Evolutionary conservation across 768 basidiomycete species (phyloP), one percentile per base, ranked within the genome.

Genomic region (Podaxis pistillaris): DNA sequence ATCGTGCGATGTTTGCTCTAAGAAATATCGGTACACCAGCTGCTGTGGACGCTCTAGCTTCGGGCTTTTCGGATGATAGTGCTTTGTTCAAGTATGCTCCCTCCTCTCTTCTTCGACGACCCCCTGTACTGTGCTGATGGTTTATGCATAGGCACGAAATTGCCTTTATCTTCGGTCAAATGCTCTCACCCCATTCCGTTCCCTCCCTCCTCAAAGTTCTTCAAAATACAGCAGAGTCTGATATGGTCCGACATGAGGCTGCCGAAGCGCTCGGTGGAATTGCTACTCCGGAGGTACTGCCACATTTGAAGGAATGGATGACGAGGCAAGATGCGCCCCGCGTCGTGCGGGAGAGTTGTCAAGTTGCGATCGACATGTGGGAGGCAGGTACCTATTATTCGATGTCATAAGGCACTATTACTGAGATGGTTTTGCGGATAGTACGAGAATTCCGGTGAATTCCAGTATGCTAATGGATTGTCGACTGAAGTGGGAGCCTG

Each of bases 211-310:
- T 98, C 38, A 75, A 83, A 41, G 92, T 96, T 30, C 80, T 99
- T n/a, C 79, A 85, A 66, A 78, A 94, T 66, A 60, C 72, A 1
- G 71, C 76, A 1, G 97, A 98, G 74, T 89, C 89, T 11, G 94
- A 95, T 61, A 98, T 99, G 96, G 97, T 99, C 9, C 86, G 97
- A 36, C 97, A 99, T 68, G 97, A 99, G 74, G 97, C 96, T 26
- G 97, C 97, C 3, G 97, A 99, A 74, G 97, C 97, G 6, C 83
- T 99, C 0, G 97, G 97, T n/a, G 94, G 96, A 4, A 98, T 99
- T 61, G 96, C 90, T 28, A 94, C 90, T 1, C 92, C 93, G 0
- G 94, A 96, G 58, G 95, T 97, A 3, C 80, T 98, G 37, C 89
- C 91, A 1, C 83, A 94, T 65, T 77, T 99, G 40, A 86, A 87